phyloP scores from a whole-genome alignment of 2,329 filamentous ascomycete species.

The Tricladium varicosporioides region DNA sequence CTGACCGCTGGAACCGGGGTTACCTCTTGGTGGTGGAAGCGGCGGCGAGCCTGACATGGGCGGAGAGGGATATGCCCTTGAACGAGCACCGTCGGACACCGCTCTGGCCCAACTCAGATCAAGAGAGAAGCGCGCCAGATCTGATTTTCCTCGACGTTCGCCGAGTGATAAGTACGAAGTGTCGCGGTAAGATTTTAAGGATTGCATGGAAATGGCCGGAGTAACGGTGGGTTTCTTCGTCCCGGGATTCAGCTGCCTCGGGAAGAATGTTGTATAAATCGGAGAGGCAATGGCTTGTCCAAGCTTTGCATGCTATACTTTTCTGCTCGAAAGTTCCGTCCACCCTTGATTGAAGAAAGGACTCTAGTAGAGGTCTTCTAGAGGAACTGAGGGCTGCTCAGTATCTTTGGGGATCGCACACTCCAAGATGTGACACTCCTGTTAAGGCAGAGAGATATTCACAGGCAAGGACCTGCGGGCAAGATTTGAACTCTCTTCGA shows the following conservation, averaged over 20 bases:
- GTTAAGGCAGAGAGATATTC: background rate
- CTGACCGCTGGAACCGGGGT: constrained; percentile 54
- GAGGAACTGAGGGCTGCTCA: background rate
- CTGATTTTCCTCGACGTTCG: constrained; percentile 56
- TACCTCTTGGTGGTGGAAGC: constrained; percentile 56
- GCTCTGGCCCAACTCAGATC: constrained; percentile 55
- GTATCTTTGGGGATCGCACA: background rate
- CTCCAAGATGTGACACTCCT: background rate
- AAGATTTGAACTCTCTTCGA: no score
- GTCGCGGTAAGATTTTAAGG: constrained; percentile 44
- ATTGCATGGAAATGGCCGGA: constrained; percentile 51
- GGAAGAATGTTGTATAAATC: constrained; percentile 14
- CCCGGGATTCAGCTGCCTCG: constrained; percentile 18
- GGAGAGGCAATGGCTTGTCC: constrained; percentile 5
- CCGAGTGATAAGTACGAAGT: constrained; percentile 45
- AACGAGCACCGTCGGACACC: constrained; percentile 53
- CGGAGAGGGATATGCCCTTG: constrained; percentile 67
- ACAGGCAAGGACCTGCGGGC: background rate
- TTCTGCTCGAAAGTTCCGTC: background rate
- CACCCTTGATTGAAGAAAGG: no score
- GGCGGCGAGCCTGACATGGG: constrained; percentile 71
- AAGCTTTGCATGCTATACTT: constrained; percentile 20
- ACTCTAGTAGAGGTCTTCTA: background rate
- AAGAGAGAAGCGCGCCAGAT: constrained; percentile 53
- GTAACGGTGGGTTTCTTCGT: constrained; percentile 14